These are phyloP conservation scores for Ceratopteris richardii DNA, from an alignment of 75 land plant genomes.

Conservation along the genomic window DNA sequence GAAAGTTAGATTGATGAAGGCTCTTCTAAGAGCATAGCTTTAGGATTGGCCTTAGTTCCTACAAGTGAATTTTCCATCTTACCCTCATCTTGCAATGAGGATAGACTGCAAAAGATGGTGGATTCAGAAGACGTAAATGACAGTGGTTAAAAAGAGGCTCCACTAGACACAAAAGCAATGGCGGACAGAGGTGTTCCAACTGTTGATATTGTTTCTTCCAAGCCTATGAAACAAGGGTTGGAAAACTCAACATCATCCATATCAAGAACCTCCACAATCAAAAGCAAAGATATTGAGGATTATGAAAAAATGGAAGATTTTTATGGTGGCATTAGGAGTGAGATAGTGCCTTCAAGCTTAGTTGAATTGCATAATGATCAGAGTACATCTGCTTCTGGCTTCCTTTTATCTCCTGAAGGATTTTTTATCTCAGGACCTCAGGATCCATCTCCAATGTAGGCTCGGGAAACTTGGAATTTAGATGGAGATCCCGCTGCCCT, in stretches of 20 bases:
- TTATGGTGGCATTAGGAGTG: not conserved
- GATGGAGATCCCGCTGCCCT: conserved; percentile 71
- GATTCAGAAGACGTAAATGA: no score
- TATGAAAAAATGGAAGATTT: not conserved
- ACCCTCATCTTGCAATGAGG: no score
- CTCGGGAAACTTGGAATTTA: conserved; percentile 44
- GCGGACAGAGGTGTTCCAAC: not conserved
- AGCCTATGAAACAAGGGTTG: not conserved
- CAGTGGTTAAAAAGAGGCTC: no score
- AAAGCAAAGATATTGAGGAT: not conserved
- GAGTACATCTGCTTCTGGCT: conserved; percentile 11
- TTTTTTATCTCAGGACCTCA: conserved; percentile 11
- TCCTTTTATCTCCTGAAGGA: conserved; percentile 38
- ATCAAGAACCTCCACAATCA: not conserved
- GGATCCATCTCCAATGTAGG: conserved; percentile 22
- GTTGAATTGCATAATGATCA: conserved; percentile 16
- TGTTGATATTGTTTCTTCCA: no score
- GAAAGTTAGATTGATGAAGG: not conserved
- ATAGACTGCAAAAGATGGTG: no score
- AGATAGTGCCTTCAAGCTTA: not conserved
- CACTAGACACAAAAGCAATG: not conserved
- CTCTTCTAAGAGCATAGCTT: not conserved
- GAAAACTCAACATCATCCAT: not conserved
- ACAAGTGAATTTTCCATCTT: no score
- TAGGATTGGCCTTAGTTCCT: not conserved